These are phyloP conservation scores for Penicillium occitanis DNA, from an alignment of 2,329 filamentous ascomycete species.

Conservation along the genomic window DNA sequence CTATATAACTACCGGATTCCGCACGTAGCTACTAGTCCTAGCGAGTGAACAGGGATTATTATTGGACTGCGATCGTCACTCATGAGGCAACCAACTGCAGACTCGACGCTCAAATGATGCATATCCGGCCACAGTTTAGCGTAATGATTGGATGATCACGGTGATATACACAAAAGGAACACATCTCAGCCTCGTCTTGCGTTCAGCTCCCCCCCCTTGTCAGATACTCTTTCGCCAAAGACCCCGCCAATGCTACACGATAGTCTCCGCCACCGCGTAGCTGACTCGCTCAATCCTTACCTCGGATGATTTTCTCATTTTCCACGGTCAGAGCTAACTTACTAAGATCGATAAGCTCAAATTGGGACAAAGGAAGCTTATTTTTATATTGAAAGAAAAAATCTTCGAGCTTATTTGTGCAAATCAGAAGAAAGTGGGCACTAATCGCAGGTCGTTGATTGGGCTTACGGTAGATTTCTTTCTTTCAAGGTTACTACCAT, in stretches of 20 bases:
- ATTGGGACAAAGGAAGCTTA: slow-evolving; percentile 1
- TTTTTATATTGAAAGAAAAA: background rate
- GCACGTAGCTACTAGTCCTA: too few relatives aligned
- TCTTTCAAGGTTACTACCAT: slow-evolving; percentile 2
- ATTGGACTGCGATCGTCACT: too few relatives aligned
- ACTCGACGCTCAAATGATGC: too few relatives aligned
- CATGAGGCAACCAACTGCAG: too few relatives aligned
- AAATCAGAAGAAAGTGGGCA: background rate
- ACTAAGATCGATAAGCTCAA: background rate
- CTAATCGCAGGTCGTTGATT: background rate
- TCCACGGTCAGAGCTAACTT: background rate
- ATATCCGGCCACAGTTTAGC: background rate
- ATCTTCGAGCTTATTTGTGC: background rate
- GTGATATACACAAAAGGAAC: background rate
- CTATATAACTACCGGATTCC: too few relatives aligned
- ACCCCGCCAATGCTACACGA: slow-evolving; percentile 2
- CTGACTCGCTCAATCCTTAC: slow-evolving; percentile 5
- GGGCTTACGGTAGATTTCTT: background rate
- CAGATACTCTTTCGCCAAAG: background rate
- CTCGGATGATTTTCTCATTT: background rate
- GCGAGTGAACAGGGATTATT: too few relatives aligned
- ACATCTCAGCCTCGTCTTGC: background rate
- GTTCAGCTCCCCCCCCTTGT: background rate
- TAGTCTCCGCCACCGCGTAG: background rate
- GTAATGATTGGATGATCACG: background rate